These are phyloP conservation scores for Corylus heterophylla DNA, from an alignment of 306 rosid genomes.

Conservation along the genomic window DNA sequence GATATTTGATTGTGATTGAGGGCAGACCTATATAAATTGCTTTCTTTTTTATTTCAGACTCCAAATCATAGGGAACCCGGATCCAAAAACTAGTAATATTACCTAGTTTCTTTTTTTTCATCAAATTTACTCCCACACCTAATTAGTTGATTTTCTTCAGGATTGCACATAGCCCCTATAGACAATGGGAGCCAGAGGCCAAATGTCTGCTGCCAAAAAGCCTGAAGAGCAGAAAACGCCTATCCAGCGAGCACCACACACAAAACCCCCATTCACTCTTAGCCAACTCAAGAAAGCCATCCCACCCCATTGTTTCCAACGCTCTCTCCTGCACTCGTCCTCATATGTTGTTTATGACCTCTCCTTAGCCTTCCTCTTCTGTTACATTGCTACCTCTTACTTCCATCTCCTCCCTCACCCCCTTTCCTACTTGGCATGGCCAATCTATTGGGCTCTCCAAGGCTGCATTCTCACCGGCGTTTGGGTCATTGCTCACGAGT, in stretches of 20 bases:
- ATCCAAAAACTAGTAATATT: too few relatives aligned
- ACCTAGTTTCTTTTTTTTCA: too few relatives aligned
- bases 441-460: constrained; percentile 60
- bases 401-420: constrained; percentile 58
- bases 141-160: too few relatives aligned
- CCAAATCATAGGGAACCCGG: too few relatives aligned
- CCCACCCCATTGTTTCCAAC: constrained; percentile 70
- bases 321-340: constrained; percentile 59
- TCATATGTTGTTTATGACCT: constrained; percentile 53
- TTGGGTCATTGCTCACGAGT: constrained; percentile 86
- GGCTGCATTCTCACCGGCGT: constrained; percentile 64
- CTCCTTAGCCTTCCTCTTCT: constrained; percentile 26
- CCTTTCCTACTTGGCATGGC: constrained; percentile 51
- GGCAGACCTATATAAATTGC: too few relatives aligned
- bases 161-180: neutral
- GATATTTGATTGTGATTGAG: too few relatives aligned
- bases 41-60: too few relatives aligned
- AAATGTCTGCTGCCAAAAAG: constrained; percentile 4
- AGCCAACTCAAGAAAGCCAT: constrained; percentile 66
- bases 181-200: constrained; percentile 28
- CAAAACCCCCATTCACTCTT: constrained; percentile 65
- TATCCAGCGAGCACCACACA: constrained; percentile 46
- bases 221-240: constrained; percentile 10
- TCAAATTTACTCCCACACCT: too few relatives aligned
- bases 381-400: constrained; percentile 42